These are phyloP conservation scores for Fusarium odoratissimum DNA, from an alignment of 2,329 filamentous ascomycete genomes.

Conservation along the genomic window DNA sequence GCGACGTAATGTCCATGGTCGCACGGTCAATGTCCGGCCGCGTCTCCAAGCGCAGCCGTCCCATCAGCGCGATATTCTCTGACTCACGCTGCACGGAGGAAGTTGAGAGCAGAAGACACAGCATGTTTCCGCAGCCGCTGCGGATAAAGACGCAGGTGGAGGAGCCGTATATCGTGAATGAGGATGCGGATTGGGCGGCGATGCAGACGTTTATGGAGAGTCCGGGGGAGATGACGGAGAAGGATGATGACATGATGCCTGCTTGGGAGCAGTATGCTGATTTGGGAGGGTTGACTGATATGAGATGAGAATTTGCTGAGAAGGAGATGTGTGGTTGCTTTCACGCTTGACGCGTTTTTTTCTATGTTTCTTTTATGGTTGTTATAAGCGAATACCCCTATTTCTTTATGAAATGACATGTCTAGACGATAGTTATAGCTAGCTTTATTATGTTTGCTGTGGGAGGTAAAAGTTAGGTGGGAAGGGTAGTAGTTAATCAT, in stretches of 20 bases:
- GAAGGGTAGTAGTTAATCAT: neutral
- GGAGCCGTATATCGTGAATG: slow-evolving; percentile 44
- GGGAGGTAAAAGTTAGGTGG: neutral
- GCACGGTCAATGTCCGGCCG: slow-evolving; percentile 42
- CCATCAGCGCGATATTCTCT: slow-evolving; percentile 45
- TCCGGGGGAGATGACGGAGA: slow-evolving; percentile 22
- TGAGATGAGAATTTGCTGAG: slow-evolving; percentile 42
- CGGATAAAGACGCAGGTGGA: slow-evolving; percentile 38
- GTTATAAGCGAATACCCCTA: slow-evolving; percentile 42
- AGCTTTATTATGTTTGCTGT: slow-evolving; percentile 24
- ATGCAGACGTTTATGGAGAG: slow-evolving; percentile 53
- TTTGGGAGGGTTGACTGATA: slow-evolving; percentile 58
- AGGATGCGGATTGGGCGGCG: slow-evolving; percentile 52
- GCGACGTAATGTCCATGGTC: slow-evolving; percentile 45
- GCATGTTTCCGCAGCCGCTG: slow-evolving; percentile 39
- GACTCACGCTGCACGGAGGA: slow-evolving; percentile 45
- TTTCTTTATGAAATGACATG: slow-evolving; percentile 35
- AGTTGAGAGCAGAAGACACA: slow-evolving; percentile 44
- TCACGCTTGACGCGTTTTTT: slow-evolving; percentile 26
- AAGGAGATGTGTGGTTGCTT: neutral
- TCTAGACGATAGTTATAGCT: slow-evolving; percentile 25
- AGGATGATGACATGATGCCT: slow-evolving; percentile 45
- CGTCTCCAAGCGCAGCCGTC: slow-evolving; percentile 41
- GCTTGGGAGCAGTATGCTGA: slow-evolving; percentile 61
- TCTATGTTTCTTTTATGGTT: slow-evolving; percentile 10